A percentile compares a stretch with the other conserved stretches of the same genome.
These are phyloP conservation scores for Auricularia sp. DNA, from an alignment of 768 basidiomycete genomes.

Conservation along the genomic window DNA sequence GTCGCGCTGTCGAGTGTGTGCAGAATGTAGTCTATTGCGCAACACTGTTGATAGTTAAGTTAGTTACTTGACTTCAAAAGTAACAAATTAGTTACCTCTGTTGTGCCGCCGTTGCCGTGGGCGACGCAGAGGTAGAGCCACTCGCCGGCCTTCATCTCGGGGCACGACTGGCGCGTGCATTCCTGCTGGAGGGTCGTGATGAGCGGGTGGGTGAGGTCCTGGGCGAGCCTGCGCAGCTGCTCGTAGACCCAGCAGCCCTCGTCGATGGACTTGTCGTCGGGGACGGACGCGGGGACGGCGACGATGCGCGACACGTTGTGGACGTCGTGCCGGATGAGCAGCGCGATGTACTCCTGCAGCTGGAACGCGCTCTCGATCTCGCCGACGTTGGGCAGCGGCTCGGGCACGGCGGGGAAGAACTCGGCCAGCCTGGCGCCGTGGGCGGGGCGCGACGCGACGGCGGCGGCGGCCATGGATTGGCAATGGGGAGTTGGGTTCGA, in stretches of 20 bases:
- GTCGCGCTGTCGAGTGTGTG: conserved; percentile 92
- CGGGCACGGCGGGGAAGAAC: conserved; percentile 45
- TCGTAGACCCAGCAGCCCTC: conserved; percentile 80
- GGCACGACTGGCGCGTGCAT: conserved; percentile 78
- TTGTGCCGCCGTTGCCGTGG: conserved; percentile 77
- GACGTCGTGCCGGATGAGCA: conserved; percentile 75
- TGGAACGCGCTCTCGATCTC: conserved; percentile 82
- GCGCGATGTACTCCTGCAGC: conserved; percentile 86
- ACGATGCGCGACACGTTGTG: conserved; percentile 82
- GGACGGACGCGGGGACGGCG: conserved; percentile 45
- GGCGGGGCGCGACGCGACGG: conserved; percentile 33
- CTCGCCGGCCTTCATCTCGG: conserved; percentile 98
- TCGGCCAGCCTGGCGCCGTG: conserved; percentile 71
- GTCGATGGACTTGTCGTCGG: conserved; percentile 40
- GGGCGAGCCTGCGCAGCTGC: conserved; percentile 65
- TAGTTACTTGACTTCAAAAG: not conserved
- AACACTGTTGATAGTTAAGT: conserved; percentile 59
- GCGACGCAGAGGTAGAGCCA: conserved; percentile 96
- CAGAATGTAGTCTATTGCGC: conserved; percentile 91
- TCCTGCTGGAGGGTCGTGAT: conserved; percentile 79
- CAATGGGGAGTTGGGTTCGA: not conserved
- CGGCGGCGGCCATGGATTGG: not conserved
- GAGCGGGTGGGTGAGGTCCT: conserved; percentile 77
- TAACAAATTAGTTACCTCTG: conserved; percentile 49
- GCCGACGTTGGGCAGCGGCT: conserved; percentile 14